phyloP scores from a whole-genome alignment of 176 grass and related monocot species.

The Rhynchospora breviuscula region DNA sequence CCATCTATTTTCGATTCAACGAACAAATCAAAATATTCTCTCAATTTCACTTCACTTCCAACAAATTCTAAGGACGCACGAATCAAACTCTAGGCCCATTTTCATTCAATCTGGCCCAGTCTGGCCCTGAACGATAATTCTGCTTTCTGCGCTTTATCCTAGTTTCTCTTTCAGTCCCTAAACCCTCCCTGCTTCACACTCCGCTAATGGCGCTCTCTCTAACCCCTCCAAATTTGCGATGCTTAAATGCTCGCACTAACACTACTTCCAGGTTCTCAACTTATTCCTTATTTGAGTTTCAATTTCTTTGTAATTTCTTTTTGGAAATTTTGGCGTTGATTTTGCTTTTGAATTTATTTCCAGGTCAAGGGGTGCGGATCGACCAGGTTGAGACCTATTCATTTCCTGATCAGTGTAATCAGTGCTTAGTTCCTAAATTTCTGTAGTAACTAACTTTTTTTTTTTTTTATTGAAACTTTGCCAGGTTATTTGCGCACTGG shows the following conservation, averaged over 20 bases:
- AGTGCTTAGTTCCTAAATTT: neutral
- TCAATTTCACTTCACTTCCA: neutral
- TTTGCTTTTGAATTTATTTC: neutral
- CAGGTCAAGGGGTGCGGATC: neutral
- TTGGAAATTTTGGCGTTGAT: neutral
- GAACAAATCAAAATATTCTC: neutral
- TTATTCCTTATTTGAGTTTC: neutral
- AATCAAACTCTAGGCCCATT: neutral
- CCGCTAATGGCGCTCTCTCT: slow-evolving; percentile 29
- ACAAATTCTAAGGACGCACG: neutral
- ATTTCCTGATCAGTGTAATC: neutral
- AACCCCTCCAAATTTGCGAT: neutral
- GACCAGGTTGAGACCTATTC: neutral
- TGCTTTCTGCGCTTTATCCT: neutral
- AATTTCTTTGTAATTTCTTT: neutral
- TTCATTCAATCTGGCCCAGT: neutral
- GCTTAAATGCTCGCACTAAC: neutral
- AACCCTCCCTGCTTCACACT: neutral
- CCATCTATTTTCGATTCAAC: neutral
- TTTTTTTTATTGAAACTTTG: slow-evolving; percentile 26
- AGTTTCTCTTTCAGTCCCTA: neutral
- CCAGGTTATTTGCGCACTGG: slow-evolving; percentile 53
- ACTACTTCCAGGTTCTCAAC: slow-evolving; percentile 18
- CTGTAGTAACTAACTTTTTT: neutral
- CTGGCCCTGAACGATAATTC: neutral